Evolutionary conservation across 2,329 filamentous ascomycete species (phyloP).

Genomic region (Colletotrichum agaves): DNA sequence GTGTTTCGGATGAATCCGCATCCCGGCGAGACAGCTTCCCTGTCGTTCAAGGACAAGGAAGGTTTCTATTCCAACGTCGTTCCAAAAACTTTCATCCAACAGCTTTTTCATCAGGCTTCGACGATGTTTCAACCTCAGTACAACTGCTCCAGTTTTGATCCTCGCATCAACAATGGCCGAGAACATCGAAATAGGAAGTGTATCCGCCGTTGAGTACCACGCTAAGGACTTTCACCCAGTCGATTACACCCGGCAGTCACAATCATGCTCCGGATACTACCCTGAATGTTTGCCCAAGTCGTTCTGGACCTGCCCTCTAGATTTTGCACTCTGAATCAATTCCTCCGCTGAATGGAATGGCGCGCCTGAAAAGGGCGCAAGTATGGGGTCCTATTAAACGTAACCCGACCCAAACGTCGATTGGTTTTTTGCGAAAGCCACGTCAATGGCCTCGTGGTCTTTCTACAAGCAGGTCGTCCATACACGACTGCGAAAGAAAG

Average conservation of each 20-base stretch:
- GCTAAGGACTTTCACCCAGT: not conserved
- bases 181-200: conserved; percentile 25
- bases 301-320: conserved; percentile 18
- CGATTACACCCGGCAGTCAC: conserved; percentile 9
- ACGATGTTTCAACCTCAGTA: conserved; percentile 20
- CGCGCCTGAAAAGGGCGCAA: not conserved
- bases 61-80: not conserved
- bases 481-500: not conserved
- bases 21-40: not conserved
- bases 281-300: conserved; percentile 8
- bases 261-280: conserved; percentile 21
- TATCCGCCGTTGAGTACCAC: conserved; percentile 26
- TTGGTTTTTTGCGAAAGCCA: not conserved
- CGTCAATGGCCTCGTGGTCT: conserved; percentile 6
- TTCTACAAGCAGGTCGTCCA: conserved; percentile 13
- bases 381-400: not conserved
- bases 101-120: conserved; percentile 15
- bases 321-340: not conserved
- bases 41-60: not conserved
- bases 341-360: not conserved
- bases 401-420: not conserved
- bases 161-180: not conserved
- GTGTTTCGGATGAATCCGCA: not conserved
- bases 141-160: not conserved
- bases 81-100: not conserved